phyloP scores from a whole-genome alignment of 352 stramenopile genomes.

The Pythium scleroteichum region DNA sequence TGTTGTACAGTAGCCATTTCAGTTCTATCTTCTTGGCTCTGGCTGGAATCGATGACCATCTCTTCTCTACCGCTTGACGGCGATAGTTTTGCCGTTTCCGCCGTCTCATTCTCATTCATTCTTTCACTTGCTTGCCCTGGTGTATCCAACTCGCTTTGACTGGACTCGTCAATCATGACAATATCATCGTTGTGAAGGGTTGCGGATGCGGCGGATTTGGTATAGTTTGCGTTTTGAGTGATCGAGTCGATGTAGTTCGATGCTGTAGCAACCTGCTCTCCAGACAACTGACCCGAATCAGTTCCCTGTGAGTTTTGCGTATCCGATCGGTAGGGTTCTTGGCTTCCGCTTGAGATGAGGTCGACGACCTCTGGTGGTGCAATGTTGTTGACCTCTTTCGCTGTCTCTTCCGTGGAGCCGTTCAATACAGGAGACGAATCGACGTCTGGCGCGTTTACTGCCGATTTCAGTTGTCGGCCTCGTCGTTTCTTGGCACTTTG shows the following conservation, averaged over 20 bases:
- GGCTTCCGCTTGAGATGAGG: slow-evolving; percentile 9
- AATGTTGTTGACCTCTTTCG: not conserved
- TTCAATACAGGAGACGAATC: not conserved
- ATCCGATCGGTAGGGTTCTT: slow-evolving; percentile 3
- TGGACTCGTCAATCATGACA: not conserved
- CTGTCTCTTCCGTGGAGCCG: not conserved
- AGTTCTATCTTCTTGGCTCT: slow-evolving; percentile 12
- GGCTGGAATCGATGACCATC: slow-evolving; percentile 9
- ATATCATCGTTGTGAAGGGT: not conserved
- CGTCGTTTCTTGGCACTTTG: slow-evolving; percentile 15
- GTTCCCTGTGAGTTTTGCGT: too few species aligned
- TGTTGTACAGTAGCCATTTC: too few species aligned
- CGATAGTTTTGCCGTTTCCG: not conserved
- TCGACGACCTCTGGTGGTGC: slow-evolving; percentile 5
- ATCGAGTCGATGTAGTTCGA: not conserved
- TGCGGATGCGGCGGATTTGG: not conserved
- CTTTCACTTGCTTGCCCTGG: too few species aligned
- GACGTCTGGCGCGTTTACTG: not conserved
- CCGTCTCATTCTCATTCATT: not conserved
- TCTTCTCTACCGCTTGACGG: not conserved
- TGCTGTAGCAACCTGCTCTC: not conserved
- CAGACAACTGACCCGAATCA: not conserved
- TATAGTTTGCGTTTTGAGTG: not conserved
- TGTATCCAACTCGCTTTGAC: not conserved
- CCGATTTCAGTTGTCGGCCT: not conserved